These are phyloP conservation scores for Diaporthe citri DNA, from an alignment of 2,329 filamentous ascomycete species.

Conservation along the genomic window DNA sequence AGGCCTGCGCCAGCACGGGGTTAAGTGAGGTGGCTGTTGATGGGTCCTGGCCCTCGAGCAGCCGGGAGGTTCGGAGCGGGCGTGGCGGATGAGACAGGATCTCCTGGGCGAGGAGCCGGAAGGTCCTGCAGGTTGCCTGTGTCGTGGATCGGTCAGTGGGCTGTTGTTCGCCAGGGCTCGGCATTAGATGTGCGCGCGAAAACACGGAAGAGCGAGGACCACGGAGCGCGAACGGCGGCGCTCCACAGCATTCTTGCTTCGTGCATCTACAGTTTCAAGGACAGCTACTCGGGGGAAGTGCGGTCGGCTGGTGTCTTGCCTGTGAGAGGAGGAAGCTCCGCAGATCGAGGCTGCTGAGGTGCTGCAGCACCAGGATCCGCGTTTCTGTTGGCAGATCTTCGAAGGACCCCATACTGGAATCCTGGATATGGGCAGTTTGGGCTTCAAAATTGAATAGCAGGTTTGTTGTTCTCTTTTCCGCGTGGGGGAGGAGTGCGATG, in stretches of 20 bases:
- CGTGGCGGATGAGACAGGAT: background rate
- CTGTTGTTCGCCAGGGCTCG: background rate
- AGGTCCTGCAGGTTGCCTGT: background rate
- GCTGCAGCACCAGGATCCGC: background rate
- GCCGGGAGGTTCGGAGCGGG: background rate
- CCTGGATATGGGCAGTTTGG: background rate
- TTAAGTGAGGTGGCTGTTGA: no score
- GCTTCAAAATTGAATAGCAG: rapidly evolving
- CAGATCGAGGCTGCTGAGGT: constrained; percentile 18
- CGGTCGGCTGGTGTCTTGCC: background rate
- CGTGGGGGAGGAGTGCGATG: background rate
- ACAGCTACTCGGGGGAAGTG: background rate
- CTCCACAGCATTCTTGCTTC: no score
- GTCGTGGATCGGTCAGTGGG: background rate
- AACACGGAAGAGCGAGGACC: background rate
- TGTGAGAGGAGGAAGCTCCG: constrained; percentile 17
- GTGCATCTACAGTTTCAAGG: no score
- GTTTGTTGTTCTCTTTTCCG: background rate
- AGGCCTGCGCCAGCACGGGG: background rate
- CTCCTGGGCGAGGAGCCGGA: background rate
- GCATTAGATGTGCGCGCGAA: background rate
- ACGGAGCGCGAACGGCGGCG: background rate
- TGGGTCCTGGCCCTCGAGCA: background rate
- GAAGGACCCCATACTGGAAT: background rate
- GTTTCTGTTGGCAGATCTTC: background rate